Percentiles rank a stretch among this genome's conserved stretches.
phyloP scores from a whole-genome alignment of 2,329 filamentous ascomycete genomes.

The Stachybotrys echinatus region DNA sequence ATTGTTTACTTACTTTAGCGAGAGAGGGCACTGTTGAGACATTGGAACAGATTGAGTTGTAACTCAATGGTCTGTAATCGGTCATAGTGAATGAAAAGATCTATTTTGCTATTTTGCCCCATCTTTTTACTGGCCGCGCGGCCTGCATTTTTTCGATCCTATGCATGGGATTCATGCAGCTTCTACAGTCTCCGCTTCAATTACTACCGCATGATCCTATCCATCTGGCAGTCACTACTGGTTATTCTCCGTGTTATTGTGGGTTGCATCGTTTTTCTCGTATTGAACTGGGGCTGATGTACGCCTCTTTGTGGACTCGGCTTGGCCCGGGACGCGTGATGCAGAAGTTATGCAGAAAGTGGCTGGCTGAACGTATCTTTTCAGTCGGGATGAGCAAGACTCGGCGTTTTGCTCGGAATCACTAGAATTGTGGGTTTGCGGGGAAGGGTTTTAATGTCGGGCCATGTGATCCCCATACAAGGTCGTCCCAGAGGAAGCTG shows the following conservation, averaged over 20 bases:
- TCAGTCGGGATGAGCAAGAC: too few species aligned
- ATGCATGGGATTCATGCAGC: not conserved
- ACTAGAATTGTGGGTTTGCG: too few species aligned
- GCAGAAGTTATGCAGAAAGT: not conserved
- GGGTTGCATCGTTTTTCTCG: not conserved
- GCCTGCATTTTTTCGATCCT: not conserved
- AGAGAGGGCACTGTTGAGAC: conserved; percentile 60
- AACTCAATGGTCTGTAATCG: not conserved
- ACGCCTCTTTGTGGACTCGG: not conserved
- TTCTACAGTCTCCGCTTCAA: too few species aligned
- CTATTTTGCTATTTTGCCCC: not conserved
- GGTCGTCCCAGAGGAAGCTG: not conserved
- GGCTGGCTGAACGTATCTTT: too few species aligned
- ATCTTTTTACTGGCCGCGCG: too few species aligned
- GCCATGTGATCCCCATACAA: not conserved
- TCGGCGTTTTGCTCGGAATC: too few species aligned
- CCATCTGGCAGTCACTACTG: too few species aligned
- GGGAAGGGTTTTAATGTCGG: too few species aligned
- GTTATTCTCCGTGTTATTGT: not conserved
- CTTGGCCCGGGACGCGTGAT: not conserved
- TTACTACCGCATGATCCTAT: too few species aligned
- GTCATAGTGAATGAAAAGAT: not conserved
- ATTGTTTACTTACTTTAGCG: conserved; percentile 66
- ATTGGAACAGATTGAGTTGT: conserved; percentile 66
- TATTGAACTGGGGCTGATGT: not conserved